Evolutionary conservation across 441 rosid species (phyloP).

Genomic region (Metrosideros polymorpha): DNA sequence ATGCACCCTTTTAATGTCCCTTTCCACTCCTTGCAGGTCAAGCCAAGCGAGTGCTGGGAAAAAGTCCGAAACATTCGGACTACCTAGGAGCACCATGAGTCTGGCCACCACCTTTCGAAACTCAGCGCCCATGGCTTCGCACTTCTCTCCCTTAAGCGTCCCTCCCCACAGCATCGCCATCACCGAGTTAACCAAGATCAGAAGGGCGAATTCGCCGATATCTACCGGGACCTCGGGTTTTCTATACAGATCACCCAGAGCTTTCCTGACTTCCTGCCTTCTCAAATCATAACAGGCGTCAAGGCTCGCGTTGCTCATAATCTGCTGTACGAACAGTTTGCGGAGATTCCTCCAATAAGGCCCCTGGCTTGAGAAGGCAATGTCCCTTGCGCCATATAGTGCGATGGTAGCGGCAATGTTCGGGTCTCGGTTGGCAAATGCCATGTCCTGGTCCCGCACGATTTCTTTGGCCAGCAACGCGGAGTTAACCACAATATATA

Average conservation of each 20-base stretch:
- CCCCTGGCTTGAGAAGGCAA: neutral
- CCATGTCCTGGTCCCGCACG: neutral
- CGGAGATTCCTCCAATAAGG: neutral
- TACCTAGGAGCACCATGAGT: neutral
- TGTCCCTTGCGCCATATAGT: neutral
- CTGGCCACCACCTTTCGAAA: neutral
- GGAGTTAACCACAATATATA: neutral
- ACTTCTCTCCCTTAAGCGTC: neutral
- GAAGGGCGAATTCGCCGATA: neutral
- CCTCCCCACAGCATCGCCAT: neutral
- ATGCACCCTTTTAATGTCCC: neutral
- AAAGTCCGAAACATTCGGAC: neutral
- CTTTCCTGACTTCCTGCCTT: neutral
- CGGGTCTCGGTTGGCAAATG: neutral
- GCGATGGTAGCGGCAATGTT: neutral
- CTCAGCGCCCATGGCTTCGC: neutral
- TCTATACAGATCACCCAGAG: neutral
- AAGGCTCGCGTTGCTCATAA: neutral
- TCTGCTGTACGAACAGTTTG: neutral
- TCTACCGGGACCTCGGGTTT: neutral
- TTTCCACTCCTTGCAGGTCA: neutral
- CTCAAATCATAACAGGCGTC: neutral
- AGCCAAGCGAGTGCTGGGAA: neutral
- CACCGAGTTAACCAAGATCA: neutral
- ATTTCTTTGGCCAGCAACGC: neutral